Percentiles rank a stretch among this genome's conserved stretches.
phyloP scores from a whole-genome alignment of 2,329 filamentous ascomycete genomes.

The Xylariaceae sp. region DNA sequence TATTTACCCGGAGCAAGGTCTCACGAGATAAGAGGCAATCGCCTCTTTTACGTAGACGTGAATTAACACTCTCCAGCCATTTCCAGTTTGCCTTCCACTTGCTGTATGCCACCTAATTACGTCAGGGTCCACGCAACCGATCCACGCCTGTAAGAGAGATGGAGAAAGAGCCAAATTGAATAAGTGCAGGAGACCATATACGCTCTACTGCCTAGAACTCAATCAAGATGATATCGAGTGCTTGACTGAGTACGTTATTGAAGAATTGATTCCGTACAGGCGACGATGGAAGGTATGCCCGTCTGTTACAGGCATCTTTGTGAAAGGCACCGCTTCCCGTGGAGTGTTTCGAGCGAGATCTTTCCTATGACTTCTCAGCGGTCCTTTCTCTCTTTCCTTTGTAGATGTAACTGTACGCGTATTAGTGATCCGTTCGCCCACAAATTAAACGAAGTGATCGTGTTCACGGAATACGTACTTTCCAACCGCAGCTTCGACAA shows the following conservation, averaged over 20 bases:
- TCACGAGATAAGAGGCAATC: too few relatives aligned
- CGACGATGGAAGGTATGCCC: not conserved
- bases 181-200: not conserved
- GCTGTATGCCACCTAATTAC: not conserved
- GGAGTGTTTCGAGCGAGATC: not conserved
- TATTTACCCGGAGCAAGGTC: too few relatives aligned
- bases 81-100: not conserved
- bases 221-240: not conserved
- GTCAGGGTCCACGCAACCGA: not conserved
- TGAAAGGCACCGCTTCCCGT: not conserved
- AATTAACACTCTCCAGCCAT: not conserved
- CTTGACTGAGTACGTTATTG: not conserved
- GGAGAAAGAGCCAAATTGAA: not conserved
- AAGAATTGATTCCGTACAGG: not conserved
- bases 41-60: not conserved
- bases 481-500: slow-evolving; percentile 45
- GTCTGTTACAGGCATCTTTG: not conserved
- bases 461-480: slow-evolving; percentile 35
- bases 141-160: not conserved
- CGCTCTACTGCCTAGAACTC: not conserved
- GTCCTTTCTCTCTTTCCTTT: slow-evolving; percentile 32
- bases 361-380: slow-evolving; percentile 24
- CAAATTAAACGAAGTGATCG: not conserved
- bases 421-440: slow-evolving; percentile 8
- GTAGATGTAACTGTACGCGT: slow-evolving; percentile 28